These are phyloP conservation scores for Luffa aegyptiaca DNA, from an alignment of 306 rosid genomes.

Conservation along the genomic window DNA sequence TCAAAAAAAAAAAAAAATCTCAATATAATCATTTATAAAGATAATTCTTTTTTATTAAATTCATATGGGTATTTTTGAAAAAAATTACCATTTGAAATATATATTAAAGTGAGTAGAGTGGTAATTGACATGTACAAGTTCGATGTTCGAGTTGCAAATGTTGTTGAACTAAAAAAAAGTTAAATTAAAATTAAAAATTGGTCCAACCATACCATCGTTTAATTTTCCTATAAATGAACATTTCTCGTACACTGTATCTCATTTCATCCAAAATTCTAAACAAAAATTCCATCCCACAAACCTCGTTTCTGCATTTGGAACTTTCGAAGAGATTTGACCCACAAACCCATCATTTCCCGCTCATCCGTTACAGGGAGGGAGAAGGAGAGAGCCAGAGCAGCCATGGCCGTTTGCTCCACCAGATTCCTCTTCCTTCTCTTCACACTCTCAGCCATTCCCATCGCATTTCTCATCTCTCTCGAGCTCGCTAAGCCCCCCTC, in stretches of 20 bases:
- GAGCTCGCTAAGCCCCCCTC: conserved; percentile 48
- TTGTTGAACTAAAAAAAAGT: too few species aligned
- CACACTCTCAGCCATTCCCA: conserved; percentile 53
- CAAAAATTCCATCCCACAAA: not conserved
- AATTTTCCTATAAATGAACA: not conserved
- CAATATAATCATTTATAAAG: too few species aligned
- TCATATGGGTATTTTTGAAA: too few species aligned
- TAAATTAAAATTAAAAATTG: too few species aligned
- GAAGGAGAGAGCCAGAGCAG: not conserved
- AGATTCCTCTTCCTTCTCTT: conserved; percentile 31
- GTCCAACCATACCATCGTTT: too few species aligned
- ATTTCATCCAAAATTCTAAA: not conserved
- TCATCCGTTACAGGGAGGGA: not conserved
- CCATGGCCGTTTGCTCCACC: conserved; percentile 32
- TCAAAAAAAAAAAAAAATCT: too few species aligned
- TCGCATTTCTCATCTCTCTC: conserved; percentile 52
- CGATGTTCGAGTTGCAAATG: too few species aligned
- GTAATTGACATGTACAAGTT: too few species aligned
- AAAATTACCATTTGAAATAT: too few species aligned
- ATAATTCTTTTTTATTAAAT: too few species aligned
- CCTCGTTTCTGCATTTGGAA: not conserved
- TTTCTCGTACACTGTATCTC: not conserved
- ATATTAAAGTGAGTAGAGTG: too few species aligned
- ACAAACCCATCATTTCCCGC: not conserved
- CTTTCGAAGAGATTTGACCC: not conserved